A percentile compares a stretch with the other conserved stretches of the same genome.
Conservation (phyloP, 2,329 filamentous ascomycete species). For the Fusarium sp. region DNA sequence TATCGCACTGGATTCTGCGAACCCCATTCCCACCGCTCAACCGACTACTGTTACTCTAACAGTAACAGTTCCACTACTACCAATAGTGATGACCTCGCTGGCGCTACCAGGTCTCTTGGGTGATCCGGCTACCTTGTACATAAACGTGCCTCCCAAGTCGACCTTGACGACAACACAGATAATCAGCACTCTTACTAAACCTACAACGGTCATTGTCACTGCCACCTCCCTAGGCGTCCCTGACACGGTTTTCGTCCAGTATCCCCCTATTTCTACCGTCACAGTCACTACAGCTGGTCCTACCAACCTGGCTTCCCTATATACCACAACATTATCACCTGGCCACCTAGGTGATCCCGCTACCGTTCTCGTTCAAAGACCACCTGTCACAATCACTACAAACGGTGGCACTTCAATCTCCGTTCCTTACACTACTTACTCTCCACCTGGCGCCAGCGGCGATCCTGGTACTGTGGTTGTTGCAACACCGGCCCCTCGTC, state of each 20-base stretch:
- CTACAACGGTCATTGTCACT: constrained; percentile 1
- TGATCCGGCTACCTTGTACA: constrained; percentile 23
- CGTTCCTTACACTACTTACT: constrained; percentile 22
- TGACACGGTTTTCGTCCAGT: constrained; percentile 6
- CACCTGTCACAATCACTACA: constrained; percentile 17
- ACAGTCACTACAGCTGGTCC: constrained; percentile 1
- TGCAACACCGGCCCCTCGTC: constrained; percentile 24
- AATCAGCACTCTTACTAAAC: not conserved
- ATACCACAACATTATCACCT: not conserved
- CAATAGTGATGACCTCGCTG: not conserved
- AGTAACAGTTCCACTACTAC: not conserved
- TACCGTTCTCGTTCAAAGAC: constrained; percentile 2
- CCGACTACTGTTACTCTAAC: not conserved
- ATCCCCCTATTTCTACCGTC: not conserved
- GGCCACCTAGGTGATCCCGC: constrained; percentile 2
- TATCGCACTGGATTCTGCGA: not conserved
- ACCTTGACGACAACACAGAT: constrained; percentile 17
- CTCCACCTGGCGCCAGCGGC: constrained; percentile 11
- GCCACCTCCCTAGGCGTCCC: constrained; percentile 3
- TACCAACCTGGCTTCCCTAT: not conserved
- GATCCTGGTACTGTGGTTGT: constrained; percentile 30
- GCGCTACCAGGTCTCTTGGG: constrained; percentile 2
- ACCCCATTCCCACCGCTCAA: not conserved
- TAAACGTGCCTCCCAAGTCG: constrained; percentile 13
- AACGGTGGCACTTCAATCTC: constrained; percentile 23